Conservation (phyloP, 1,284 basidiomycete genomes). For the Leucoagaricus sp. region DNA sequence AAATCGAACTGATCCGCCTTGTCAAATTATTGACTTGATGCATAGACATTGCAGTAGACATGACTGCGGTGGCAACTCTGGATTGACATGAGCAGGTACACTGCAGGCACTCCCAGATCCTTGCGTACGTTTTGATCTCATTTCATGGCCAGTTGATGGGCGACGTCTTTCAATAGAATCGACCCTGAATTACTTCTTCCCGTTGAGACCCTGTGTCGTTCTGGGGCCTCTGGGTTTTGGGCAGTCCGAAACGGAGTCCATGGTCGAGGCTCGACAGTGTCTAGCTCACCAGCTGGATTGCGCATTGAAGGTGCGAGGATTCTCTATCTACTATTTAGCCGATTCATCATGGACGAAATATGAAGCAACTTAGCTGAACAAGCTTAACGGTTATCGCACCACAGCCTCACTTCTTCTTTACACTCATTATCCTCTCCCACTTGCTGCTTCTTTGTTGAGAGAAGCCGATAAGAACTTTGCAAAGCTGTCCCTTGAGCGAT, state of each 20-base stretch:
- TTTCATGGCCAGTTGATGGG: not conserved
- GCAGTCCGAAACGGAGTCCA: not conserved
- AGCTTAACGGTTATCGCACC: not conserved
- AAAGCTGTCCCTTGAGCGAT: not conserved
- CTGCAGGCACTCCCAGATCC: not conserved
- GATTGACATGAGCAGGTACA: not conserved
- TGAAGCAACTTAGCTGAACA: not conserved
- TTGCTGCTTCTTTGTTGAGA: not conserved
- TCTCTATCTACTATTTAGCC: not conserved
- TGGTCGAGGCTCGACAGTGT: not conserved
- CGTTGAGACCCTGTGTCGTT: not conserved
- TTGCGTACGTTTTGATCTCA: not conserved
- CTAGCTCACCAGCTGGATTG: not conserved
- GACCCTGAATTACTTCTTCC: not conserved
- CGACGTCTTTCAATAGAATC: not conserved
- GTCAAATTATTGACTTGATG: not conserved
- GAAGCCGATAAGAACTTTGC: conserved; percentile 9
- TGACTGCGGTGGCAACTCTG: not conserved
- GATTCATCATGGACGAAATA: not conserved
- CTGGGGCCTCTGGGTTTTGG: not conserved
- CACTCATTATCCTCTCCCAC: not conserved
- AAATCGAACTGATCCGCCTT: conserved; percentile 5
- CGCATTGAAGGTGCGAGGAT: not conserved
- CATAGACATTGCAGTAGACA: too few relatives aligned
- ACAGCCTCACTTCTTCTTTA: not conserved